Percentiles rank a stretch among this genome's conserved stretches.
Evolutionary conservation across 352 stramenopile species (phyloP).

Genomic region (Phytophthora chlamydospora): DNA sequence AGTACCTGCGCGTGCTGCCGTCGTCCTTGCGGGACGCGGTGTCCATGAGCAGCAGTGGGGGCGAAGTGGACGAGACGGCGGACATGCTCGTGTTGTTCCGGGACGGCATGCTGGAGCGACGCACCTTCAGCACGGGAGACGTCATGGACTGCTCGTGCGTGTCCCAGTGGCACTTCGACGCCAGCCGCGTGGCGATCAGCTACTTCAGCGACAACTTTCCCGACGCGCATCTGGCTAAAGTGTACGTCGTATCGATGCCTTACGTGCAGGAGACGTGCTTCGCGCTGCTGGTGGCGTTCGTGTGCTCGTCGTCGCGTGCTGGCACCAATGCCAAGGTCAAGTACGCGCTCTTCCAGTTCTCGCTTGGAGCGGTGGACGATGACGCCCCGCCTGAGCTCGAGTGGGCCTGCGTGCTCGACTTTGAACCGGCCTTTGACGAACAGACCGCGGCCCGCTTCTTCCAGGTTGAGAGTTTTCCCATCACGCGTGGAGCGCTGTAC

Average conservation of each 20-base stretch:
- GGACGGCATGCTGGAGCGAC: conserved; percentile 68
- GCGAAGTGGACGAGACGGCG: conserved; percentile 42
- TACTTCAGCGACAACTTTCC: conserved; percentile 81
- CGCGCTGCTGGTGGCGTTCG: conserved; percentile 66
- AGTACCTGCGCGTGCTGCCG: conserved; percentile 57
- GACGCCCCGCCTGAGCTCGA: conserved; percentile 45
- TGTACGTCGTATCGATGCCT: conserved; percentile 69
- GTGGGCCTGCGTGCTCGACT: conserved; percentile 73
- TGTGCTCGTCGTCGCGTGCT: conserved; percentile 57
- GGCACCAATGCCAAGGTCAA: conserved; percentile 51
- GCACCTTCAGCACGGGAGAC: conserved; percentile 70
- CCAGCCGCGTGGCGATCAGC: conserved; percentile 58
- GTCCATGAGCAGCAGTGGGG: conserved; percentile 24
- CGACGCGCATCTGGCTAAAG: conserved; percentile 60
- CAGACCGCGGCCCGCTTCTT: conserved; percentile 46
- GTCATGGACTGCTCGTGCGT: conserved; percentile 66
- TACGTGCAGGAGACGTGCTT: conserved; percentile 69
- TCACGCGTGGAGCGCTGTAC: conserved; percentile 70
- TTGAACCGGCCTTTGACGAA: conserved; percentile 65
- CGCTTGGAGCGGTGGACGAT: conserved; percentile 37
- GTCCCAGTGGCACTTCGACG: conserved; percentile 67
- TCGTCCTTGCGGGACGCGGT: conserved; percentile 25
- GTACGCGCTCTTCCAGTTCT: conserved; percentile 79
- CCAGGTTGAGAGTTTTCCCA: conserved; percentile 60
- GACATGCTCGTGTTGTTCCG: conserved; percentile 77